Conservation (phyloP, 2,329 filamentous ascomycete species). For the Stachybotrys elegans region DNA sequence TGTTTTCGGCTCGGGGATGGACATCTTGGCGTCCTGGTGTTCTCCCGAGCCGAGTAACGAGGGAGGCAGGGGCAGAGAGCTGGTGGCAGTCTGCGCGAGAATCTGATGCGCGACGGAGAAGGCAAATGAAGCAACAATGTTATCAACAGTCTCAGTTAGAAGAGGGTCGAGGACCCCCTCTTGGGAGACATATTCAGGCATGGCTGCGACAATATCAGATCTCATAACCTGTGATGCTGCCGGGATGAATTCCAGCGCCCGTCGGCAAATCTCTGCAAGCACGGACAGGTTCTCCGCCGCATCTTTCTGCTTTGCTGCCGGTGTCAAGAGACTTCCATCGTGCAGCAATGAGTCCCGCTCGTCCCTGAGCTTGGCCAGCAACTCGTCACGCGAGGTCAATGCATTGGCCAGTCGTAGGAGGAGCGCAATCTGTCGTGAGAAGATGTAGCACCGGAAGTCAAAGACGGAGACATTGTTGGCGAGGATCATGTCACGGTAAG, state of each 20-base stretch:
- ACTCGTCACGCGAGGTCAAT: slow-evolving; percentile 56
- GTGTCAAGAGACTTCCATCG: slow-evolving; percentile 49
- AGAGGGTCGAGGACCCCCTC: slow-evolving; percentile 25
- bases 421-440: slow-evolving; percentile 79
- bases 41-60: slow-evolving; percentile 44
- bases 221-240: slow-evolving; percentile 75
- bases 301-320: slow-evolving; percentile 43
- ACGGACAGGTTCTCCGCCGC: slow-evolving; percentile 71
- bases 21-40: slow-evolving; percentile 53
- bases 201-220: slow-evolving; percentile 66
- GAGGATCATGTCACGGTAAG: slow-evolving; percentile 87
- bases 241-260: slow-evolving; percentile 79
- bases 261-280: slow-evolving; percentile 80
- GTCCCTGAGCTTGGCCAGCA: slow-evolving; percentile 56
- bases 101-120: slow-evolving; percentile 74
- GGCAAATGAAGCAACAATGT: slow-evolving; percentile 71
- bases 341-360: slow-evolving; percentile 55
- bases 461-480: slow-evolving; percentile 94
- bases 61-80: slow-evolving; percentile 60
- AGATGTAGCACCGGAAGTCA: slow-evolving; percentile 92
- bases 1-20: slow-evolving; percentile 63
- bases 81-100: slow-evolving; percentile 67
- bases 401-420: slow-evolving; percentile 79
- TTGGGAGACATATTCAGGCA: slow-evolving; percentile 33
- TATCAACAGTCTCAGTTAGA: slow-evolving; percentile 58